These are phyloP conservation scores for Cladosporium sp. DNA, from an alignment of 2,329 filamentous ascomycete species.

Conservation along the genomic window DNA sequence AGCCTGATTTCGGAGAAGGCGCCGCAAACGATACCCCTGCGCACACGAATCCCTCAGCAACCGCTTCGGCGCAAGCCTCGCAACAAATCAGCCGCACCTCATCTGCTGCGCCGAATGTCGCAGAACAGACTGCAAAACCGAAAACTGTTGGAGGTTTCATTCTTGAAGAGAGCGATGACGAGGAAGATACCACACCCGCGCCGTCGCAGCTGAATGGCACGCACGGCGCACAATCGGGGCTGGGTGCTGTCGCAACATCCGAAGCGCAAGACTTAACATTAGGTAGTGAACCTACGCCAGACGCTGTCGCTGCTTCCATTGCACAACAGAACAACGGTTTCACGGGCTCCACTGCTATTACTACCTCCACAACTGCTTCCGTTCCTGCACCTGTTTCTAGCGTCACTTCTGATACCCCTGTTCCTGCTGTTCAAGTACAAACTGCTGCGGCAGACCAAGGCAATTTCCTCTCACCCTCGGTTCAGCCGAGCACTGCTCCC, in stretches of 20 bases:
- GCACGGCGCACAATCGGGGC: constrained; percentile 21
- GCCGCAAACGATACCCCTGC: constrained; percentile 1
- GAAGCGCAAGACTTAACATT: constrained; percentile 51
- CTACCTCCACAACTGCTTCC: constrained; percentile 12
- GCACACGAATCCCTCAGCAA: constrained; percentile 11
- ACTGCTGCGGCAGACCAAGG: constrained; percentile 24
- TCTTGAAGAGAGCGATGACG: constrained; percentile 56
- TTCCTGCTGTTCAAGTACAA: constrained; percentile 17
- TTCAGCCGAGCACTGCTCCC: constrained; percentile 18
- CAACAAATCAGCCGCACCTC: constrained; percentile 29
- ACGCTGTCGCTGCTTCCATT: constrained; percentile 24
- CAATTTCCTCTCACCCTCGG: constrained; percentile 45
- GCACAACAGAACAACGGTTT: constrained; percentile 25
- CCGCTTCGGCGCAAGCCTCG: constrained; percentile 27
- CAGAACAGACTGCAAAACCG: constrained; percentile 33
- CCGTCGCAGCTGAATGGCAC: constrained; percentile 24
- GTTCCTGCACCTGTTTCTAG: constrained; percentile 20
- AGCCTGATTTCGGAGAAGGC: constrained; percentile 25
- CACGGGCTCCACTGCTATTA: constrained; percentile 28
- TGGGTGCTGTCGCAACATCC: constrained; percentile 21
- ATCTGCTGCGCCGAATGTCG: constrained; percentile 32
- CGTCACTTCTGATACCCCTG: constrained; percentile 22
- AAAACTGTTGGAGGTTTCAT: constrained; percentile 56
- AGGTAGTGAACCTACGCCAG: constrained; percentile 41
- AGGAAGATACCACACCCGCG: constrained; percentile 26